A percentile compares a stretch with the other conserved stretches of the same genome.
Conservation (phyloP, 371 early-diverging fungal genomes). For the Mucor irregularis region DNA sequence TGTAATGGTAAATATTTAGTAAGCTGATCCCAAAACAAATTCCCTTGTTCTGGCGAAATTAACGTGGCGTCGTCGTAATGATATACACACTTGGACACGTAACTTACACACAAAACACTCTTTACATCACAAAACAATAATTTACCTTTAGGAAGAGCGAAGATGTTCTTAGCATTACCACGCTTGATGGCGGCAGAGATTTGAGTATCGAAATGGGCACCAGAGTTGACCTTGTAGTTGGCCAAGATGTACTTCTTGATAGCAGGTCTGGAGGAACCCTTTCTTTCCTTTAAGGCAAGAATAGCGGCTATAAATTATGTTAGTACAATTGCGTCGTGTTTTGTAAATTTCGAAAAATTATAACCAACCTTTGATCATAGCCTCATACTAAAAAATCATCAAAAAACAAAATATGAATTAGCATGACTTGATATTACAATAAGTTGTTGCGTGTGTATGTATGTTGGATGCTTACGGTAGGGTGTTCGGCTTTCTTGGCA, state of each 20-base stretch:
- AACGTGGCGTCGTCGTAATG: too few relatives aligned
- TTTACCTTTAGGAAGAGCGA: conserved; percentile 73
- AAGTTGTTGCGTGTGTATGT: too few relatives aligned
- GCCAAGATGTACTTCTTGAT: conserved; percentile 84
- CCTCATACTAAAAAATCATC: conserved; percentile 39
- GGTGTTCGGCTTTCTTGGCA: conserved; percentile 51
- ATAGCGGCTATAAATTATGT: conserved; percentile 51
- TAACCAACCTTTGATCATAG: conserved; percentile 47
- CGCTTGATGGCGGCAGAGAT: conserved; percentile 77
- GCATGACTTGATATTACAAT: neutral
- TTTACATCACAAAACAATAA: neutral
- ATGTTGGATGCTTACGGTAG: conserved; percentile 38
- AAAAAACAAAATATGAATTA: neutral
- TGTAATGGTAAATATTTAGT: neutral
- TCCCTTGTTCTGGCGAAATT: conserved; percentile 6
- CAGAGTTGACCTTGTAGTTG: conserved; percentile 63
- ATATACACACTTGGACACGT: too few relatives aligned
- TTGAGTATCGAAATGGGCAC: conserved; percentile 59
- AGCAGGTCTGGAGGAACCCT: conserved; percentile 76
- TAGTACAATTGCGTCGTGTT: neutral
- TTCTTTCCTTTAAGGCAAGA: conserved; percentile 73
- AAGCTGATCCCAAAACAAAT: neutral
- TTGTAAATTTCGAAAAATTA: neutral
- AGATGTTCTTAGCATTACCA: conserved; percentile 66
- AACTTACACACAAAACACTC: conserved; percentile 1